Percentiles rank a stretch among this genome's conserved stretches.
Conservation (phyloP, 2,329 filamentous ascomycete genomes). For the Triangularia verruculosa region DNA sequence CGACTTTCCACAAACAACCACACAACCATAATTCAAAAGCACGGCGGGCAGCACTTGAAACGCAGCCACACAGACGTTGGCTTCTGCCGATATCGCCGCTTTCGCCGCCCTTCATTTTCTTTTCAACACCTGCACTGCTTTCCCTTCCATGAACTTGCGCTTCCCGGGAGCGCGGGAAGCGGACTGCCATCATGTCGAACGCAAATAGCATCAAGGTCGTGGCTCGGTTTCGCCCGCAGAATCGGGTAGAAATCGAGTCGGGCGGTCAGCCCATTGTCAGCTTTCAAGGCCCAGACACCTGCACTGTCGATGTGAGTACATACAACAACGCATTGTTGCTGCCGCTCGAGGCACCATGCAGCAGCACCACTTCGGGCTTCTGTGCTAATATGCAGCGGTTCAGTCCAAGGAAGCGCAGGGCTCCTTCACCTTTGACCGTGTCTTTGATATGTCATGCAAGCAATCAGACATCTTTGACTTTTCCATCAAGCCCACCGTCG, state of each 20-base stretch:
- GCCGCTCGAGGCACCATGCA: constrained; percentile 14
- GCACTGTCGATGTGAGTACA: constrained; percentile 72
- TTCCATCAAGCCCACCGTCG: constrained; percentile 91
- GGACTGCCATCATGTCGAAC: constrained; percentile 50
- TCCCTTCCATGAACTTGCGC: constrained; percentile 30
- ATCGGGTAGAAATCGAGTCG: constrained; percentile 85
- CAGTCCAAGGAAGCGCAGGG: constrained; percentile 80
- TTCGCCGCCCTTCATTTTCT: constrained; percentile 1
- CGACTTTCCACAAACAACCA: constrained; percentile 1
- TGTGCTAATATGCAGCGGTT: not conserved
- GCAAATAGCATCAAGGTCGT: constrained; percentile 80
- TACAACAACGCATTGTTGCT: constrained; percentile 8
- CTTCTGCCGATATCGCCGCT: not conserved
- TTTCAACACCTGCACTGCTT: constrained; percentile 8
- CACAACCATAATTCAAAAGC: not conserved
- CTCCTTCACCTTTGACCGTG: constrained; percentile 93
- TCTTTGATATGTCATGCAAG: constrained; percentile 90
- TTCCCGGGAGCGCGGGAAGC: constrained; percentile 29
- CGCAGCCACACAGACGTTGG: not conserved
- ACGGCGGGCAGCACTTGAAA: not conserved
- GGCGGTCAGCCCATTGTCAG: constrained; percentile 89
- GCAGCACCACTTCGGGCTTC: constrained; percentile 28
- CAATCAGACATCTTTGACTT: constrained; percentile 97
- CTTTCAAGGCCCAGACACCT: constrained; percentile 88
- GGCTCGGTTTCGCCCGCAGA: constrained; percentile 95